A percentile compares a stretch with the other conserved stretches of the same genome.
Evolutionary conservation across 2,329 filamentous ascomycete genomes (phyloP).

Genomic region (Claviceps citrina): DNA sequence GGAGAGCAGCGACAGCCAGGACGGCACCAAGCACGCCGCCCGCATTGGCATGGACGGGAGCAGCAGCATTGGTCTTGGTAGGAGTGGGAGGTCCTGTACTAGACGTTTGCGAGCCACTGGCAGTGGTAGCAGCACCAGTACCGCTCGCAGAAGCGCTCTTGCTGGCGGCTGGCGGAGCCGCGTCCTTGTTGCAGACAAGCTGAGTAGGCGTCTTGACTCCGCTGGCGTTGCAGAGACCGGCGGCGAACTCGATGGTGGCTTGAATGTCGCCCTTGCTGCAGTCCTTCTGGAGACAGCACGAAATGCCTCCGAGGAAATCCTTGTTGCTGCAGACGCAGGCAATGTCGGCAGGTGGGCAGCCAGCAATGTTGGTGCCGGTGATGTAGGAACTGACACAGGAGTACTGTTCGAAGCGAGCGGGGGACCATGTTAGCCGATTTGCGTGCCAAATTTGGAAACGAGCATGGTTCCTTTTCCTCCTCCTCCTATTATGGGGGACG

Average conservation of each 20-base stretch:
- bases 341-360: constrained; percentile 24
- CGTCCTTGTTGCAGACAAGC: constrained; percentile 19
- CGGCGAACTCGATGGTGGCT: constrained; percentile 22
- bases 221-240: constrained; percentile 22
- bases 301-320: constrained; percentile 24
- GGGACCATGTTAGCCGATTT: no score
- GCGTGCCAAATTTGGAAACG: neutral
- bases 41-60: neutral
- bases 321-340: constrained; percentile 27
- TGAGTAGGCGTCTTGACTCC: constrained; percentile 21
- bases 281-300: constrained; percentile 24
- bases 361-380: constrained; percentile 19
- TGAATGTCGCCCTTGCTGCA: constrained; percentile 20
- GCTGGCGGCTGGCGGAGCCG: constrained; percentile 6
- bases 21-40: constrained; percentile 4
- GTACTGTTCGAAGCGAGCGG: constrained; percentile 11
- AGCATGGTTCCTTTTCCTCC: neutral
- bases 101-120: neutral
- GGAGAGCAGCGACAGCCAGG: constrained; percentile 2
- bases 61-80: constrained; percentile 4
- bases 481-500: no score
- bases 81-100: constrained; percentile 1
- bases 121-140: neutral
- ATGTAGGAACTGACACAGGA: constrained; percentile 20
- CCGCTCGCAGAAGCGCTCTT: constrained; percentile 2